These are phyloP conservation scores for Penicillium canescens DNA, from an alignment of 495 filamentous ascomycete genomes.

Conservation along the genomic window DNA sequence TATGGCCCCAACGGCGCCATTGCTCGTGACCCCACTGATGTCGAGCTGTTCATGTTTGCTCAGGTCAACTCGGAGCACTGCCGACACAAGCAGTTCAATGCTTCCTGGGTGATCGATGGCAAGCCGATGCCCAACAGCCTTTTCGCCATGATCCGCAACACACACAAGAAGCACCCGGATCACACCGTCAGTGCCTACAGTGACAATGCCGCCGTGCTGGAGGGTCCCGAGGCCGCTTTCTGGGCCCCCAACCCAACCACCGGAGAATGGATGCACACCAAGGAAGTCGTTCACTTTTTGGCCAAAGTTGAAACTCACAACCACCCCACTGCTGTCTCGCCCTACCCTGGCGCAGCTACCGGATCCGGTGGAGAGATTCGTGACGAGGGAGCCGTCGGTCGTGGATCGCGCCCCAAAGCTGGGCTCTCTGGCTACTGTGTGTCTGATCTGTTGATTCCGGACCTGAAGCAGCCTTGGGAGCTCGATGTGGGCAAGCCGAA, in stretches of 20 bases:
- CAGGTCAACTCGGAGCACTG: conserved; percentile 74
- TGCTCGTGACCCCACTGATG: conserved; percentile 75
- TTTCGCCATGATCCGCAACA: conserved; percentile 95
- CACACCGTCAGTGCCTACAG: conserved; percentile 92
- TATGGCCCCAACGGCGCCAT: conserved; percentile 71
- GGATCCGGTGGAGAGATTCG: conserved; percentile 93
- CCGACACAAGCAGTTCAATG: conserved; percentile 87
- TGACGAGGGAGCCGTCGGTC: conserved; percentile 91
- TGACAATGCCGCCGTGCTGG: conserved; percentile 91
- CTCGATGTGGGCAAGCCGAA: conserved; percentile 83
- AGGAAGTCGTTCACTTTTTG: conserved; percentile 85
- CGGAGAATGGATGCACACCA: conserved; percentile 83
- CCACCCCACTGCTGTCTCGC: conserved; percentile 94
- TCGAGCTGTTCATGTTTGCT: conserved; percentile 98
- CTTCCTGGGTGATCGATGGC: conserved; percentile 95
- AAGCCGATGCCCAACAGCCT: conserved; percentile 73
- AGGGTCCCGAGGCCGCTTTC: conserved; percentile 71
- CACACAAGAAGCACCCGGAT: conserved; percentile 74
- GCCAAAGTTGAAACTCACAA: conserved; percentile 98
- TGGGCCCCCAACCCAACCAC: conserved; percentile 87
- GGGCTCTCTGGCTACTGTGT: conserved; percentile 92
- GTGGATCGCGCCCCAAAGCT: conserved; percentile 90
- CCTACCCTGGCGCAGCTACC: conserved; percentile 80
- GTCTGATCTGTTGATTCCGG: conserved; percentile 88
- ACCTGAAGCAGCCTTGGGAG: conserved; percentile 81